Conservation (phyloP, 257 asterid species). For the Datura wrightii region DNA sequence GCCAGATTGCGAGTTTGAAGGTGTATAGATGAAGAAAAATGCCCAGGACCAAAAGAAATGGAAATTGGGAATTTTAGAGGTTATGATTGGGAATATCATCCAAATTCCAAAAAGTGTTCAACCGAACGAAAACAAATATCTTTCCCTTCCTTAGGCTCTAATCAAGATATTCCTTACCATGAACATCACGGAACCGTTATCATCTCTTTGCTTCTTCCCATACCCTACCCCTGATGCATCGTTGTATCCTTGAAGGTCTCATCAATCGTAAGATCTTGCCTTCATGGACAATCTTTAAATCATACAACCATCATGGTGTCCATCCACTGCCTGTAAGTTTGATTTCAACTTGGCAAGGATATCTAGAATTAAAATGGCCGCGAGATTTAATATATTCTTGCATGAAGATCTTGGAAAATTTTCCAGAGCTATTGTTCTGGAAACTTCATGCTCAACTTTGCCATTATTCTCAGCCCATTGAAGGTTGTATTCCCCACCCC, state of each 20-base stretch:
- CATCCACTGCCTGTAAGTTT: background rate
- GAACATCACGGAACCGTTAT: background rate
- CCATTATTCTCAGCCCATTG: background rate
- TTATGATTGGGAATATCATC: background rate
- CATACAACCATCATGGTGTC: background rate
- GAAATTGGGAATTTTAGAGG: background rate
- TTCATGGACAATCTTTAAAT: constrained; percentile 10
- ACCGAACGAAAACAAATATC: background rate
- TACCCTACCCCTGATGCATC: background rate
- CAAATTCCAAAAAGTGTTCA: background rate
- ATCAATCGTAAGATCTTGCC: background rate
- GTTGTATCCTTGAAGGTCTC: background rate
- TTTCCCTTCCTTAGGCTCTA: background rate
- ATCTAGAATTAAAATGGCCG: background rate
- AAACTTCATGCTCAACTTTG: background rate
- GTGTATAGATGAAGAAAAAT: background rate
- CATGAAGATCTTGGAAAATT: background rate
- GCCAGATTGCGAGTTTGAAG: background rate
- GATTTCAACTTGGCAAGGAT: background rate
- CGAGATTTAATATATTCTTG: background rate
- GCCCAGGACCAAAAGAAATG: background rate
- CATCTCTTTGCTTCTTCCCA: constrained; percentile 4
- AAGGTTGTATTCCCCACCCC: background rate
- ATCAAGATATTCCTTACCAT: background rate
- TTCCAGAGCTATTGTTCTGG: background rate